These are phyloP conservation scores for Phytophthora ohioensis DNA, from an alignment of 352 stramenopile species.

Conservation along the genomic window DNA sequence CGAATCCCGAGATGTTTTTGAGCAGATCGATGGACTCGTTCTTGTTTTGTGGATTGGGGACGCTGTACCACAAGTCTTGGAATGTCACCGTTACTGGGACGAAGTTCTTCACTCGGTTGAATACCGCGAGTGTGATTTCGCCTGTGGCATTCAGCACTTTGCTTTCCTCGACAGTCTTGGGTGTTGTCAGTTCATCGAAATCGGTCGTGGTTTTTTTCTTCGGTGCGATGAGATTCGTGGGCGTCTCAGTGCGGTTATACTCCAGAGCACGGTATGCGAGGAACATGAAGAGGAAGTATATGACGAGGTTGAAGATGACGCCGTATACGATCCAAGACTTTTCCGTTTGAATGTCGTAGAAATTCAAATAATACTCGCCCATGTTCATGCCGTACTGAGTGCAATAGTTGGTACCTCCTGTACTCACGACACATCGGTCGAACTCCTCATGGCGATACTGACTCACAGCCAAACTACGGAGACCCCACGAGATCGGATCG, in stretches of 20 bases:
- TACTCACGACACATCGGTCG: slow-evolving; percentile 32
- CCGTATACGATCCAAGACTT: slow-evolving; percentile 42
- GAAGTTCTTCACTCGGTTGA: slow-evolving; percentile 33
- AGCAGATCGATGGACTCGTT: slow-evolving; percentile 66
- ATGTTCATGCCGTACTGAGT: slow-evolving; percentile 45
- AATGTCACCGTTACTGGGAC: slow-evolving; percentile 50
- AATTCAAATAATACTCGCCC: slow-evolving; percentile 47
- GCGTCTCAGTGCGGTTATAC: slow-evolving; percentile 40
- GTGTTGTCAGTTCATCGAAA: slow-evolving; percentile 23
- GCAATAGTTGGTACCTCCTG: slow-evolving; percentile 43
- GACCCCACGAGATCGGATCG: slow-evolving; percentile 56
- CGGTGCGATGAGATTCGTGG: slow-evolving; percentile 22
- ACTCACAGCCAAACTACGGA: slow-evolving; percentile 45
- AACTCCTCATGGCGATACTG: slow-evolving; percentile 46
- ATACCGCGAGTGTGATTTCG: slow-evolving; percentile 3
- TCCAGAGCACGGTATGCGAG: slow-evolving; percentile 47
- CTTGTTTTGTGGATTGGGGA: slow-evolving; percentile 39
- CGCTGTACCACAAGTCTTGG: slow-evolving; percentile 52
- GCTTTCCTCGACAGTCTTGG: slow-evolving; percentile 20
- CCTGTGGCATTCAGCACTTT: background rate
- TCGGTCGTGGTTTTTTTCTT: slow-evolving; percentile 27
- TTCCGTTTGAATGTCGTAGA: slow-evolving; percentile 48
- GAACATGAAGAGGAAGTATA: slow-evolving; percentile 48
- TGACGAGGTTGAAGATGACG: slow-evolving; percentile 46
- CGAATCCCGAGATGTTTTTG: slow-evolving; percentile 70